Evolutionary conservation across 2,329 filamentous ascomycete genomes (phyloP).

Genomic region (Escovopsis sp.): DNA sequence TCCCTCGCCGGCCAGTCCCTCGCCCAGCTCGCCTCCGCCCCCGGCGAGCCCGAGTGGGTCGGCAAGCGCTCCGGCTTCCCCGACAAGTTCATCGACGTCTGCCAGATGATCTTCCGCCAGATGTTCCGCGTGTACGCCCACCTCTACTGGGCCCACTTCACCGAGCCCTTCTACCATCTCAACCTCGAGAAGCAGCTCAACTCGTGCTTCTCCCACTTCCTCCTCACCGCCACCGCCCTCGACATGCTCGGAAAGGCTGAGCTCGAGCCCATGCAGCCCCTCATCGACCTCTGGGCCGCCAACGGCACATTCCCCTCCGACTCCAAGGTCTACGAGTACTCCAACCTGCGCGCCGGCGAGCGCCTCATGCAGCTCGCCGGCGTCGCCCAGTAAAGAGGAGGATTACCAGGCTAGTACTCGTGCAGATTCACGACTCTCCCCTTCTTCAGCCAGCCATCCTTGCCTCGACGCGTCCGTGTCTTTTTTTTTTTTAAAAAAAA

Average conservation of each 20-base stretch:
- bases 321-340: constrained; percentile 51
- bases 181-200: constrained; percentile 71
- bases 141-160: constrained; percentile 92
- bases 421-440: too few species aligned
- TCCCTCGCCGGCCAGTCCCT: constrained; percentile 31
- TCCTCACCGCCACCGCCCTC: constrained; percentile 64
- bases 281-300: constrained; percentile 83
- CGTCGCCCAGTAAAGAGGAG: constrained; percentile 13
- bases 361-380: constrained; percentile 37
- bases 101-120: constrained; percentile 88
- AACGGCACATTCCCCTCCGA: constrained; percentile 77
- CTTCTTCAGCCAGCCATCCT: too few species aligned
- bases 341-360: constrained; percentile 46
- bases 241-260: constrained; percentile 80
- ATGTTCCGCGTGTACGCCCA: constrained; percentile 99
- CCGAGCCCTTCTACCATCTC: constrained; percentile 70
- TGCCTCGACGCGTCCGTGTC: too few species aligned
- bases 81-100: constrained; percentile 73
- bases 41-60: constrained; percentile 58
- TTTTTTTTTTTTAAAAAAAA: not conserved
- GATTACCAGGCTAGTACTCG: not conserved
- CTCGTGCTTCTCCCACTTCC: constrained; percentile 76
- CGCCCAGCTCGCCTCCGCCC: constrained; percentile 43
- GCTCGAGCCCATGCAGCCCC: constrained; percentile 86
- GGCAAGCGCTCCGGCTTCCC: constrained; percentile 91